These are phyloP conservation scores for Camellia lanceoleosa DNA, from an alignment of 148 eudicot genomes.

Conservation along the genomic window DNA sequence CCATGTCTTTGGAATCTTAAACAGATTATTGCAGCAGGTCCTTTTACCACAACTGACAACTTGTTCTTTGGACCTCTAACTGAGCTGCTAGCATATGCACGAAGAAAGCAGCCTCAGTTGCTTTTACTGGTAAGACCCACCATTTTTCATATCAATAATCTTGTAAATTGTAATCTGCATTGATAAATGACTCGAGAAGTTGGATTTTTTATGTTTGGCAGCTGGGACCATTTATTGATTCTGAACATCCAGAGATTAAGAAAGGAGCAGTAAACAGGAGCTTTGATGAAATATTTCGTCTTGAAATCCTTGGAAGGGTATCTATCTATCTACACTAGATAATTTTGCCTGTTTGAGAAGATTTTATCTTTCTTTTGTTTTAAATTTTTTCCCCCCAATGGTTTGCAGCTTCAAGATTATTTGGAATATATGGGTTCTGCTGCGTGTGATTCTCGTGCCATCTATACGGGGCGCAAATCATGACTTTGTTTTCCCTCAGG, in stretches of 20 bases:
- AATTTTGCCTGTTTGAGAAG: neutral
- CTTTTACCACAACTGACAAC: constrained; percentile 90
- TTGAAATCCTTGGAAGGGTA: constrained; percentile 84
- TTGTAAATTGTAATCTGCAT: constrained; percentile 8
- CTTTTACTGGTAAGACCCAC: constrained; percentile 62
- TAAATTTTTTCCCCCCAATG: constrained; percentile 1
- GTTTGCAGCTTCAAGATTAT: constrained; percentile 82
- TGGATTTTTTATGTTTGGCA: constrained; percentile 34
- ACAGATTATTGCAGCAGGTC: constrained; percentile 95
- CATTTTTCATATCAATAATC: constrained; percentile 6
- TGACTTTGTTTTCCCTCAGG: constrained; percentile 98
- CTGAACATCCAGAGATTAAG: constrained; percentile 88
- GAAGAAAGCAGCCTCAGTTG: constrained; percentile 94
- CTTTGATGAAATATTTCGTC: constrained; percentile 74
- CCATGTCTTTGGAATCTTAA: constrained; percentile 15
- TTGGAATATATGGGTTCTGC: constrained; percentile 96
- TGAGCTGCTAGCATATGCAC: constrained; percentile 90
- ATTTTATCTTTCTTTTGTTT: constrained; percentile 7
- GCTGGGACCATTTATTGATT: constrained; percentile 98
- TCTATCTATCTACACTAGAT: neutral
- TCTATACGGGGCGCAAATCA: constrained; percentile 88
- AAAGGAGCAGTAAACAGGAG: constrained; percentile 66
- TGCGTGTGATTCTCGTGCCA: constrained; percentile 80
- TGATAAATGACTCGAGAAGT: constrained; percentile 6
- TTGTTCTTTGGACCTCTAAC: constrained; percentile 82